A percentile compares a stretch with the other conserved stretches of the same genome.
Conservation (phyloP, 768 basidiomycete genomes). For the Podaxis rugospora region DNA sequence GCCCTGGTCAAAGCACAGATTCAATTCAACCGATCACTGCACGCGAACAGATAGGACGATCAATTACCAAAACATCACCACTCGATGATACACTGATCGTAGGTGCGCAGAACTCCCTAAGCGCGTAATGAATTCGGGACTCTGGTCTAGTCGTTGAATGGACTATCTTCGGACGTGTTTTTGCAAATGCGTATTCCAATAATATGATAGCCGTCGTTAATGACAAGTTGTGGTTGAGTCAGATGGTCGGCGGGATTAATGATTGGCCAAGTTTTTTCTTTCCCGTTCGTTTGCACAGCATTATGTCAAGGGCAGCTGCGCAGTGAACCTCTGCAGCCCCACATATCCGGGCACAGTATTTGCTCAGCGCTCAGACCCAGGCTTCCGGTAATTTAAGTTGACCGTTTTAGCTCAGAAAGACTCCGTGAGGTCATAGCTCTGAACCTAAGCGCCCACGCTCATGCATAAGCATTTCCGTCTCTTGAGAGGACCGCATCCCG, state of each 20-base stretch:
- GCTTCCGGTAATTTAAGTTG: neutral
- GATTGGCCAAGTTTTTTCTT: too few relatives aligned
- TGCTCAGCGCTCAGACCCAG: neutral
- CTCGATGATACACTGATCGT: too few relatives aligned
- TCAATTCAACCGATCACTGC: too few relatives aligned
- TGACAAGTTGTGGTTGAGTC: neutral
- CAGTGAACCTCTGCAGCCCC: neutral
- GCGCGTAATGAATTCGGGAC: neutral
- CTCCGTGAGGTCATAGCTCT: neutral
- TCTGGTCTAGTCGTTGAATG: neutral
- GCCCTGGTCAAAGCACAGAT: too few relatives aligned
- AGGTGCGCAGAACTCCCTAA: neutral
- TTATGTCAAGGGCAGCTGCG: neutral
- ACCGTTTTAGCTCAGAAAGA: neutral
- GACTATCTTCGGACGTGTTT: neutral
- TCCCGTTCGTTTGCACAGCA: too few relatives aligned
- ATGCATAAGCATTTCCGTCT: neutral
- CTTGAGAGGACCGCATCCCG: neutral
- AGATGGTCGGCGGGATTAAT: neutral
- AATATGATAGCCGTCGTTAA: neutral
- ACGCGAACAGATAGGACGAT: too few relatives aligned
- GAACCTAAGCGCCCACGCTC: neutral
- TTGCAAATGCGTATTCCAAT: neutral
- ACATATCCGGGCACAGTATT: neutral
- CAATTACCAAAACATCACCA: too few relatives aligned